Evolutionary conservation across 192 early-diverging fungal genomes (phyloP).

Genomic region (Backusella tarrabulga): DNA sequence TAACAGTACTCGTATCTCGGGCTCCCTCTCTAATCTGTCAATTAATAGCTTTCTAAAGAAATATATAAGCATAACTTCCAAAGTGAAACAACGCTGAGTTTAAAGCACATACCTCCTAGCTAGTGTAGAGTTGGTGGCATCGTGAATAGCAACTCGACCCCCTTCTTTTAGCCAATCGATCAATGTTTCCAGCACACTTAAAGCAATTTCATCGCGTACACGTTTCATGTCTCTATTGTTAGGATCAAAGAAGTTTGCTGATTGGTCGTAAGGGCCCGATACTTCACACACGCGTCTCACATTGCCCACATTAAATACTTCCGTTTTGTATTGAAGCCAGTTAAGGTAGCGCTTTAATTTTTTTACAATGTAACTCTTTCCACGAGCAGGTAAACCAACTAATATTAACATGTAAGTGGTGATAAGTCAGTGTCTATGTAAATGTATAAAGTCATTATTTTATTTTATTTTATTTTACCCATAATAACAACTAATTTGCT

Average conservation of each 20-base stretch:
- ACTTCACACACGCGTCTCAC: constrained; percentile 64
- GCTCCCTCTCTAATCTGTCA: constrained; percentile 60
- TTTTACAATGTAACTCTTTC: constrained; percentile 95
- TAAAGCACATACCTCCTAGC: constrained; percentile 58
- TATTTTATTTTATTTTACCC: constrained; percentile 45
- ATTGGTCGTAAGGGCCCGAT: constrained; percentile 53
- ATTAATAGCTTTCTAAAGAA: constrained; percentile 49
- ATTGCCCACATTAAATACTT: constrained; percentile 96
- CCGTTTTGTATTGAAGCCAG: constrained; percentile 77
- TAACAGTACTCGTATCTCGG: constrained; percentile 68
- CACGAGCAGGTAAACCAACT: constrained; percentile 93
- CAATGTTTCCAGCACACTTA: constrained; percentile 89
- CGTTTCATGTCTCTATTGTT: constrained; percentile 73
- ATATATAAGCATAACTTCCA: not conserved
- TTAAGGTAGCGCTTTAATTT: constrained; percentile 90
- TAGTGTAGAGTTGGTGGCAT: constrained; percentile 95
- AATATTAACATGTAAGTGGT: not conserved
- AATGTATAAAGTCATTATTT: not conserved
- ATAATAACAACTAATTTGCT: constrained; percentile 92
- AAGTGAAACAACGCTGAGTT: not conserved
- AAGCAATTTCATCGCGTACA: constrained; percentile 83
- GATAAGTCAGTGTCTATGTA: not conserved
- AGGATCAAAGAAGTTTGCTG: constrained; percentile 90
- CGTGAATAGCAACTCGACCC: constrained; percentile 91
- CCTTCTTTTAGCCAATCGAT: constrained; percentile 86